Evolutionary conservation across 495 filamentous ascomycete genomes (phyloP).

Genomic region (Aspergillus wentii): DNA sequence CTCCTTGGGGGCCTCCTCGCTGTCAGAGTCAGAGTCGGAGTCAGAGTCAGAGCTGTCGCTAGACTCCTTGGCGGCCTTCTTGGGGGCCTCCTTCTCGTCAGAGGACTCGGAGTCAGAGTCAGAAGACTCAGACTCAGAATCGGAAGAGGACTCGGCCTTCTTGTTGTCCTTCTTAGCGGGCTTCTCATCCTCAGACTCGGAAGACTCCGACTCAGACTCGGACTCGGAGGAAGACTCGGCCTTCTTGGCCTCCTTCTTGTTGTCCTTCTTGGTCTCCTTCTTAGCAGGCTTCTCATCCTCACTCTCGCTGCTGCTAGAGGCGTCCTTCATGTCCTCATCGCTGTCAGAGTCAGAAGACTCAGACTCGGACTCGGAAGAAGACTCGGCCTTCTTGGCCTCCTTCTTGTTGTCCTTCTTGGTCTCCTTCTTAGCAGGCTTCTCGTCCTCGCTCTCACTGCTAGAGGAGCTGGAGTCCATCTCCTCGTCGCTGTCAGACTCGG

Average conservation of each 20-base stretch:
- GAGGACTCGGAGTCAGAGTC: slow-evolving; percentile 5
- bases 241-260: slow-evolving; percentile 19
- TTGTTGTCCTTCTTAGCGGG: slow-evolving; percentile 21
- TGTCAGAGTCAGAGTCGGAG: slow-evolving; percentile 41
- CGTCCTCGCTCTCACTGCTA: slow-evolving; percentile 25
- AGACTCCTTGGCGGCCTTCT: slow-evolving; percentile 10
- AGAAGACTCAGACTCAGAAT: slow-evolving; percentile 10
- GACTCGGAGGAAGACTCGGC: slow-evolving; percentile 6
- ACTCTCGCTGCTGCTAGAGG: slow-evolving; percentile 25
- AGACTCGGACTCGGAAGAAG: slow-evolving; percentile 32
- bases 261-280: slow-evolving; percentile 19
- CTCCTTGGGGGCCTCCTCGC: slow-evolving; percentile 41
- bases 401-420: slow-evolving; percentile 35
- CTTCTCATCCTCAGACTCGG: slow-evolving; percentile 28
- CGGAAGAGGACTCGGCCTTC: slow-evolving; percentile 8
- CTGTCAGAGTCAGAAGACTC: slow-evolving; percentile 29
- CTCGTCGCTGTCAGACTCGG: slow-evolving; percentile 40
- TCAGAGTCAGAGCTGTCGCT: slow-evolving; percentile 24
- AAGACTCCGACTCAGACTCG: slow-evolving; percentile 20
- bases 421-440: slow-evolving; percentile 34
- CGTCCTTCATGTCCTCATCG: slow-evolving; percentile 29
- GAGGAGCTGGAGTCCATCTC: slow-evolving; percentile 32
- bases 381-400: slow-evolving; percentile 29
- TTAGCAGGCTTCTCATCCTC: slow-evolving; percentile 23
- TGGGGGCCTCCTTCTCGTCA: slow-evolving; percentile 9